Evolutionary conservation across 371 early-diverging fungal species (phyloP), one percentile per base, ranked within the genome.

Genomic region (Mucor indicus): DNA sequence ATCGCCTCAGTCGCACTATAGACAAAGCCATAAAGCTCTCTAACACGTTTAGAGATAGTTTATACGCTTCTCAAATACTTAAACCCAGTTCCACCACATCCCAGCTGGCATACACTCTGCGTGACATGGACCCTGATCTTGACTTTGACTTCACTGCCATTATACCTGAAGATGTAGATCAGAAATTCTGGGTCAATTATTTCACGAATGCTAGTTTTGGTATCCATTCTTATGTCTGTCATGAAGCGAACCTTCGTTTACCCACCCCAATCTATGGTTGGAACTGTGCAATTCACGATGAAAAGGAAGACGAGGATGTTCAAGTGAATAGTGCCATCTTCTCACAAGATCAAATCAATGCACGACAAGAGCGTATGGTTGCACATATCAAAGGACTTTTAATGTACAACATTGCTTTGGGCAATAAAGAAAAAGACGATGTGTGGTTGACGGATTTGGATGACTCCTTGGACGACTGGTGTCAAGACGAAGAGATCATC

Each of bases 391-490:
- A 67, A 19, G 48, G 44, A 0, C 33, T 64, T 0, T 21, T 76
- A 15, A 55, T 50, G 27, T 32, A 69, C 4, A 38, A 37, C 9
- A 44, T 33, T 6, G 11, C 20, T 3, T 21, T 49, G 1, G n/a
- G 49, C 21, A 38, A 25, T 7, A 52, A 46, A 29, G 48, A 56
- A 16, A 44, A 64, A 15, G 73, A 76, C 9, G 69, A 68, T 22
- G 62, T 54, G 4, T 76, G 77, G 77, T 21, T 76, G n/a, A 57
- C 54, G 0, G 77, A 76, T 47, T 19, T 76, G 25, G 77, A 76
- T 36, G 70, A 72, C 44, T 43, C 59, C 12, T 43, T 76, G 38
- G 77, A 72, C 29, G 77, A 76, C 25, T 76, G 70, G 70, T 64
- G 63, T 29, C 70, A 76, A 30, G 73, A 75, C 36, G 45, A 52